Base-by-base conservation (phyloP, 2,329 filamentous ascomycete species). In the Neobulgaria alba region DNA sequence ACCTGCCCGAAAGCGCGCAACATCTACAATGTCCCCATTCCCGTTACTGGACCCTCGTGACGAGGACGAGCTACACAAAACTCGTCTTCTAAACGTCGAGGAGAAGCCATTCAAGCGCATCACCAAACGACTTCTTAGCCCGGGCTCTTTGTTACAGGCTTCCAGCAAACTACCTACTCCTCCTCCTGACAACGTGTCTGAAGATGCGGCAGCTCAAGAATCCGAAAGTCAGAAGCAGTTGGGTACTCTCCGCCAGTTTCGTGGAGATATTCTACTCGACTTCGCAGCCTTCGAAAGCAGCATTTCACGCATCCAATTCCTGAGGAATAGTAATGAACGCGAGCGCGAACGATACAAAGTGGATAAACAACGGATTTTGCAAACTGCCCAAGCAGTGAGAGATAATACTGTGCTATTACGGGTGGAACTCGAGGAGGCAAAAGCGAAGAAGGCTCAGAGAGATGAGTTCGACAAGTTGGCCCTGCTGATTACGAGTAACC, bases 61-160 rank as follows among this genome's bases (percentile, higher is more conserved):
- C 50, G 83, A 88, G 65, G 82, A 87, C 61, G 81, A 87, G 49
- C 79, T 95, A 29, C 90, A 95, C 68, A 90, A 89, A 57, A 75
- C 75, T 20, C 85, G 90, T 31, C 82, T 95, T 3, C 75, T 95
- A 29, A 85, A 85, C 49, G 82, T 95, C 46, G 90, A 96, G 68
- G 86, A 94, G 59, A 88, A 88, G 43, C 87, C 88, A 1, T 95
- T 94, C 68, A 86, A 86, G 61, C 82, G 89, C 46, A 79, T 95
- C 45, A 85, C 85, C 16, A 88, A 88, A 64, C 82, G 85, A 21
- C 75, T 96, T 7, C 71, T 85, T 4, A 72, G 75, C 16, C 75
- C 83, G 12, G 76, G 78, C 39, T 77, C 81, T 15, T 71, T 86
- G 20, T 69, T 83, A 14, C 67, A 71, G 44, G 65, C 63, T 39